Base-by-base conservation (phyloP, 2,329 filamentous ascomycete species). In the Stachybotrys chartarum region DNA sequence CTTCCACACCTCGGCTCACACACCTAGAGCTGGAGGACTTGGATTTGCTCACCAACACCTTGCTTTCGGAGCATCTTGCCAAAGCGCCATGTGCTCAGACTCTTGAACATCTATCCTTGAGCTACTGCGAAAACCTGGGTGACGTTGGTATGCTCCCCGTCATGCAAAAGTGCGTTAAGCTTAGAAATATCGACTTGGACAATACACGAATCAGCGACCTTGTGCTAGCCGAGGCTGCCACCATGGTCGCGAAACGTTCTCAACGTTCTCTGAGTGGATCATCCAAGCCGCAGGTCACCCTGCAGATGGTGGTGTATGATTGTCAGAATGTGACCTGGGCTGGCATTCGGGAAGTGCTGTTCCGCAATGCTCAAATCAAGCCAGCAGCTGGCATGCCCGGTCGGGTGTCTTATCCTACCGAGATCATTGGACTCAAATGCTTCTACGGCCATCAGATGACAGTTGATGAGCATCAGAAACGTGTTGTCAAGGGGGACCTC, bases 401-500 rank as follows among this genome's bases (percentile, higher is more conserved):
- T 35, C 65, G 63, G 51, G 62, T 78, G 10, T 80, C 80, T 0
- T 92, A 86, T 63, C 89, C 91, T 0, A 82, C 84, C 1, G 87
- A 96, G 67, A 83, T 95, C 56, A 91, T 97, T 57, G 79, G 85
- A 6, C 79, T 97, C 48, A 97, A 96, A 71, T 96, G 91, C 71
- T 97, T 93, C 75, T 96, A 96, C 69, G 91, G 88, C 47, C 97
- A 90, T 83, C 93, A 97, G 72, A 90, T 90, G 74, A 97, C 91
- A 0, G 91, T 97, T 5, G 88, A 97, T 61, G 91, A 97, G 69
- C 93, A 97, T 71, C 91, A 86, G 54, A 93, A 92, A 73, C 84
- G 92, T 5, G 90, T 97, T 1, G 70, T 96, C 53, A 78, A 83
- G 5, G 90, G 90, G 7, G 89, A 96, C 58, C 81, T 91, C 56